These are phyloP conservation scores for Lachnellula cervina DNA, from an alignment of 2,329 filamentous ascomycete genomes.

Conservation along the genomic window DNA sequence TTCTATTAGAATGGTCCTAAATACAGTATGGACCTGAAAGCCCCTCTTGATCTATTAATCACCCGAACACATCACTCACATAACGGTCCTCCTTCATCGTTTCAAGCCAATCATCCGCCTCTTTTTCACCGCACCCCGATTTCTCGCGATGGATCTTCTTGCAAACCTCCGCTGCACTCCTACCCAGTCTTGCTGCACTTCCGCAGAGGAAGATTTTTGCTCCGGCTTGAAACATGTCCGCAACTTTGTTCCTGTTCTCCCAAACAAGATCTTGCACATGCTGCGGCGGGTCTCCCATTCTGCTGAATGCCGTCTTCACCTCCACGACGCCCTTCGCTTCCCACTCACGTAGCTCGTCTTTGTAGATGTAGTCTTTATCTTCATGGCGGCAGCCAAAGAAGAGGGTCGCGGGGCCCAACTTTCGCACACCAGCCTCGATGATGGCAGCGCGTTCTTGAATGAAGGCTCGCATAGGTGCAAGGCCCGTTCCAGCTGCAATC, in stretches of 20 bases:
- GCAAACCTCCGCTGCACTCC: constrained; percentile 3
- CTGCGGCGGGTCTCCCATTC: not conserved
- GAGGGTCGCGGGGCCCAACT: constrained; percentile 34
- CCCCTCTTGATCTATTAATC: not conserved
- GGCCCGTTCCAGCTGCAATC: constrained; percentile 33
- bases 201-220: constrained; percentile 13
- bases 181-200: constrained; percentile 3
- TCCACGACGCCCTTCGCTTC: constrained; percentile 11
- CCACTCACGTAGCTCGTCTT: constrained; percentile 33
- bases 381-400: constrained; percentile 44
- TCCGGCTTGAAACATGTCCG: constrained; percentile 5
- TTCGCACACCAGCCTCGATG: constrained; percentile 1
- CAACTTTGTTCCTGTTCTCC: constrained; percentile 8
- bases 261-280: constrained; percentile 10
- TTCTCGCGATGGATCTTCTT: constrained; percentile 8
- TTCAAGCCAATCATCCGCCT: constrained; percentile 10
- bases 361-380: constrained; percentile 40
- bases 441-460: constrained; percentile 38
- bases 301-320: constrained; percentile 4
- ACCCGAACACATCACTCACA: constrained; percentile 11
- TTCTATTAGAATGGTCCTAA: too few relatives aligned
- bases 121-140: constrained; percentile 4
- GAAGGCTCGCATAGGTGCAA: constrained; percentile 44
- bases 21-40: too few relatives aligned
- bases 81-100: constrained; percentile 8